Conservation (phyloP, 1,284 basidiomycete genomes). For the Cutaneotrichosporon mucoides region DNA sequence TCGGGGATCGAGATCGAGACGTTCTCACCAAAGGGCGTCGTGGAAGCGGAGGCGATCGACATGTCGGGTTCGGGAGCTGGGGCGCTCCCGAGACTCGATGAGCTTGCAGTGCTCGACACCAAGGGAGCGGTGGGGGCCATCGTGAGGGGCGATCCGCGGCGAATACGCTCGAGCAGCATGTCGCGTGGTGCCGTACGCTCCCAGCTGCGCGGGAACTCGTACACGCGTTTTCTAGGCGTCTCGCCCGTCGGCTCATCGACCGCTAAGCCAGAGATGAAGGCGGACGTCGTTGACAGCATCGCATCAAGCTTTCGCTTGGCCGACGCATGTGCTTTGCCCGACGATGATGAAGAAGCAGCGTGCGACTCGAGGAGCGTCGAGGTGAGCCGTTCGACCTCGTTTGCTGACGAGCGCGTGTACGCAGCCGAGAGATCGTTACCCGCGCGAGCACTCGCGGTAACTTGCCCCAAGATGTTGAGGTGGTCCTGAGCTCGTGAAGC, state of each 20-base stretch:
- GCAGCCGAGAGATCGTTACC: conserved; percentile 1
- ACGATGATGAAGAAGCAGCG: conserved; percentile 19
- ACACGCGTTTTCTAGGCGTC: conserved; percentile 49
- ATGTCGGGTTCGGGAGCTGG: no score
- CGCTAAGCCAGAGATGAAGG: conserved; percentile 38
- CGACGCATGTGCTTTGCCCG: conserved; percentile 16
- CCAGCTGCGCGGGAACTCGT: conserved; percentile 42
- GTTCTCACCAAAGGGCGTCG: no score
- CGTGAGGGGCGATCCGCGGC: conserved; percentile 3
- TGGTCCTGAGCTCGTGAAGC: not conserved
- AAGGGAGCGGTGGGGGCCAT: not conserved
- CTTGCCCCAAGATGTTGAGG: not conserved
- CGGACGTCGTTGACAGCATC: conserved; percentile 32
- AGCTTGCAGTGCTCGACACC: not conserved
- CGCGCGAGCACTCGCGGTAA: conserved; percentile 3
- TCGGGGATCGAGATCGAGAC: no score
- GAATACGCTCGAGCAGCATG: conserved; percentile 19
- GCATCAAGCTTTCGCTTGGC: conserved; percentile 26
- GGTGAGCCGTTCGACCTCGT: conserved; percentile 18
- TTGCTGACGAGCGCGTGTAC: conserved; percentile 4
- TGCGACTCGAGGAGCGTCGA: conserved; percentile 31
- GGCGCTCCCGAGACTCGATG: no score
- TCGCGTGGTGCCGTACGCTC: conserved; percentile 42
- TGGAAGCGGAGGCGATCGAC: no score
- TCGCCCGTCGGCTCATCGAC: conserved; percentile 51